Conservation (phyloP, 192 early-diverging fungal species). For the Backusella tarrabulga region DNA sequence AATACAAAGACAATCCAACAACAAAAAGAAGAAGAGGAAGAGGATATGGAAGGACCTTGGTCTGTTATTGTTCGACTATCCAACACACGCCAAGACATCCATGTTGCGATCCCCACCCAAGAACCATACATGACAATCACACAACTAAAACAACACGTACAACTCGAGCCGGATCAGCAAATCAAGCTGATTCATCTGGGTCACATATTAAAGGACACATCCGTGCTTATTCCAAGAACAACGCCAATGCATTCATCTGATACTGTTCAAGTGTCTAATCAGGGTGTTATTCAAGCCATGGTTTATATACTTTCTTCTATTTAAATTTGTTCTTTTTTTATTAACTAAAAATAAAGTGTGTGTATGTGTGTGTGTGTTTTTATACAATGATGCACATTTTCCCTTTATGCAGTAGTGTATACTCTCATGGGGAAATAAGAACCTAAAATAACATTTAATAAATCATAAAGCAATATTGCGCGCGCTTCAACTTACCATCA, state of each 20-base stretch:
- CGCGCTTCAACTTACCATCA: slow-evolving; percentile 24
- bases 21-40: not conserved
- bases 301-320: not conserved
- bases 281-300: slow-evolving; percentile 13
- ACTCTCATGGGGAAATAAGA: slow-evolving; percentile 37
- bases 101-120: not conserved
- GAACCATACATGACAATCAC: not conserved
- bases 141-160: not conserved
- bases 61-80: slow-evolving; percentile 6
- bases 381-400: not conserved
- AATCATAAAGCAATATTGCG: too few species aligned
- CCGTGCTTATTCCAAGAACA: not conserved
- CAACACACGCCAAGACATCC: slow-evolving; percentile 1
- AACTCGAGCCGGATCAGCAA: not conserved
- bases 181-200: slow-evolving; percentile 10
- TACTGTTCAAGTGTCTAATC: not conserved
- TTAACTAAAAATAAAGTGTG: not conserved
- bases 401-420: not conserved
- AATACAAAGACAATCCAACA: not conserved
- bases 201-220: not conserved
- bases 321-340: not conserved
- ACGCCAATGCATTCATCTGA: not conserved
- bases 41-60: not conserved
- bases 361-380: not conserved
- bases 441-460: slow-evolving; percentile 1